These are phyloP conservation scores for Epichloe scottii DNA, from an alignment of 2,329 filamentous ascomycete genomes.

Conservation along the genomic window DNA sequence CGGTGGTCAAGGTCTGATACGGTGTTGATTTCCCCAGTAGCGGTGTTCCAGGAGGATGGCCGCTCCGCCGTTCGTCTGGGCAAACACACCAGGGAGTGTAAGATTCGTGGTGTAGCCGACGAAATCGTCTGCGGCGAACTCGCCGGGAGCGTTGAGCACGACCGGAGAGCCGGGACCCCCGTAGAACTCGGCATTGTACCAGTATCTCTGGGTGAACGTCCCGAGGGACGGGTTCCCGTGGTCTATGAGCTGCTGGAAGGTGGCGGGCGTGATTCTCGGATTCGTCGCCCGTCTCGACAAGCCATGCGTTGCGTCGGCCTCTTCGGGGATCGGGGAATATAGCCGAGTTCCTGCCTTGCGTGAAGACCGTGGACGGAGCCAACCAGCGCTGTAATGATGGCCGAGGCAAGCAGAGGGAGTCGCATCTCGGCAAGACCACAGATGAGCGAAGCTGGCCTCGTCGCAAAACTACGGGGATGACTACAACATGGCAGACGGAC, in stretches of 20 bases:
- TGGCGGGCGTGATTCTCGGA: conserved; percentile 5
- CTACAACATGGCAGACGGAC: neutral
- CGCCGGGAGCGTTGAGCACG: conserved; percentile 53
- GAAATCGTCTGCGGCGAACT: conserved; percentile 45
- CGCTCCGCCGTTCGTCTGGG: conserved; percentile 54
- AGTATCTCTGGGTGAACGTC: conserved; percentile 61
- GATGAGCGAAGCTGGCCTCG: no score
- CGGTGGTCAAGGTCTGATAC: conserved; percentile 45
- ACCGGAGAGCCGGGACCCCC: conserved; percentile 65
- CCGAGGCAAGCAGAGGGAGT: neutral
- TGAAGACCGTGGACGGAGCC: neutral
- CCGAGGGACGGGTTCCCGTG: conserved; percentile 42
- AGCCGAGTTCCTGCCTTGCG: neutral
- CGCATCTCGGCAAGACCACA: neutral
- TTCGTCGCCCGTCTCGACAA: neutral
- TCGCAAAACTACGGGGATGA: no score
- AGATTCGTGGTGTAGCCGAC: conserved; percentile 59
- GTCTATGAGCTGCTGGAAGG: conserved; percentile 45
- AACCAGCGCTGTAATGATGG: neutral
- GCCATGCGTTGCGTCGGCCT: neutral
- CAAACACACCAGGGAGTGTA: conserved; percentile 52
- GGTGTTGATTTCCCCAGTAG: conserved; percentile 71
- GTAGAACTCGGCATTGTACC: conserved; percentile 66
- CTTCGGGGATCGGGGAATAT: conserved; percentile 1
- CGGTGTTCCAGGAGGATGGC: conserved; percentile 71